Evolutionary conservation across 306 rosid genomes (phyloP).

Genomic region (Comarum palustre): DNA sequence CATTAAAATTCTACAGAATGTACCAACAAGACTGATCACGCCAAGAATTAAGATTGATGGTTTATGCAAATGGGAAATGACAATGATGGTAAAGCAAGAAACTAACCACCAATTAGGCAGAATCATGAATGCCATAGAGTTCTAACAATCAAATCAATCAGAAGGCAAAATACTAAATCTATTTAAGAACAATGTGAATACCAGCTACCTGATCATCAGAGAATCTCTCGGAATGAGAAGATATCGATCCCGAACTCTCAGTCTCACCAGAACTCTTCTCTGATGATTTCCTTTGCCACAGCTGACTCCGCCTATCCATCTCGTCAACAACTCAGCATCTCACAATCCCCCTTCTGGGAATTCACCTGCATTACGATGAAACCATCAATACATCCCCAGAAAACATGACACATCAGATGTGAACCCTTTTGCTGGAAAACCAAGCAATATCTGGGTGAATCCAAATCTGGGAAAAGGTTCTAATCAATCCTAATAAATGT

Average conservation of each 20-base stretch:
- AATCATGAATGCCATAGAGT: constrained; percentile 10
- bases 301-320: constrained; percentile 79
- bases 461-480: constrained; percentile 10
- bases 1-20: background rate
- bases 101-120: background rate
- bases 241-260: constrained; percentile 71
- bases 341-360: constrained; percentile 27
- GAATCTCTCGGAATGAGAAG: constrained; percentile 78
- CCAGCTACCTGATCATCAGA: constrained; percentile 65
- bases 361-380: constrained; percentile 29
- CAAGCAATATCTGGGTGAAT: background rate
- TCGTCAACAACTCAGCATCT: constrained; percentile 26
- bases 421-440: constrained; percentile 14
- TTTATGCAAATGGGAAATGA: constrained; percentile 1
- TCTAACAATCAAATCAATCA: constrained; percentile 10
- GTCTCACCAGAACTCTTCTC: constrained; percentile 75
- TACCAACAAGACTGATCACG: background rate
- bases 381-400: constrained; percentile 18
- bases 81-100: background rate
- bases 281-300: constrained; percentile 76
- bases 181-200: constrained; percentile 3
- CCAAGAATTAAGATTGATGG: background rate
- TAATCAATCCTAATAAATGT: constrained; percentile 14
- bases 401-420: constrained; percentile 10
- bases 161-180: constrained; percentile 5